These are phyloP conservation scores for Solanum medicagineum DNA, from an alignment of 257 asterid genomes.

Conservation along the genomic window DNA sequence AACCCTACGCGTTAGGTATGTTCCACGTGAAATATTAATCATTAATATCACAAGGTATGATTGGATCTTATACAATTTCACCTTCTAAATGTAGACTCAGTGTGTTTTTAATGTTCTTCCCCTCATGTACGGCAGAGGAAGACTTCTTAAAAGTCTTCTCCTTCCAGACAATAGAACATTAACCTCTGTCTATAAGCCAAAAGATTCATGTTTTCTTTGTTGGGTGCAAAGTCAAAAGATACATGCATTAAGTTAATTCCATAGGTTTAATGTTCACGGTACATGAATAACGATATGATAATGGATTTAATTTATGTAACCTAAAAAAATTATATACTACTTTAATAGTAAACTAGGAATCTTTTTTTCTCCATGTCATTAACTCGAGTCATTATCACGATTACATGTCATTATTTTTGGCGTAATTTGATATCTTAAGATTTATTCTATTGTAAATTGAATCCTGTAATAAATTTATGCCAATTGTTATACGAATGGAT, in stretches of 20 bases:
- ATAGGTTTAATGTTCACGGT: neutral
- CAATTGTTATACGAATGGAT: neutral
- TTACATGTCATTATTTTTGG: neutral
- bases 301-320: neutral
- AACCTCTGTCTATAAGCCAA: neutral
- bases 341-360: neutral
- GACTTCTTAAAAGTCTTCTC: neutral
- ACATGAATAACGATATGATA: neutral
- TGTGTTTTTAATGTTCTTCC: neutral
- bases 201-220: neutral
- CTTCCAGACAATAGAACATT: neutral
- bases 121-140: neutral
- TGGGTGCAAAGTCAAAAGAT: neutral
- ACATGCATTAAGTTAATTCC: neutral
- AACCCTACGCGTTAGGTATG: neutral
- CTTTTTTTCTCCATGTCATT: neutral
- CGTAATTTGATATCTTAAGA: neutral
- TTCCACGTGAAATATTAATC: neutral
- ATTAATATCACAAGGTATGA: neutral
- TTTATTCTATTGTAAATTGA: too few species aligned
- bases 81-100: neutral
- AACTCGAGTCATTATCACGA: neutral
- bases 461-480: neutral
- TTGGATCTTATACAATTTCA: neutral
- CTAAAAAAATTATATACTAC: neutral